Evolutionary conservation across 345 rosid species (phyloP), one percentile per base, ranked within the genome.

Genomic region (Pistacia atlantica): DNA sequence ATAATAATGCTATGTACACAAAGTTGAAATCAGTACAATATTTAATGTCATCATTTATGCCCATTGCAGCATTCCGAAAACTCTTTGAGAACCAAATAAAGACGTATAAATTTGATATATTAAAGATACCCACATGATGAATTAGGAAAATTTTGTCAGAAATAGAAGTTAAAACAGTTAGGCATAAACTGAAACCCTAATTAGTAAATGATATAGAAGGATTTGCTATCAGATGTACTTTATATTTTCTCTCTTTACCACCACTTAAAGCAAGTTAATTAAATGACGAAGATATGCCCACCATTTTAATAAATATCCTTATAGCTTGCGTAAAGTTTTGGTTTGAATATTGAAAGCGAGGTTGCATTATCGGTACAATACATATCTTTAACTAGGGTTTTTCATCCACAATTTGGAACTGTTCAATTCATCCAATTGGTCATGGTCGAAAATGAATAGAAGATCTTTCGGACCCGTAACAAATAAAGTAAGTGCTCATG

Each of bases 391-490:
- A n/a, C 8, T 17, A n/a, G 45, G 45, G 22, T 12, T 52, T 31
- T 69, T 16, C 2, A 64, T 5, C 80, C 80, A 80, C 62, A 46
- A 66, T 20, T 70, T 69, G 8, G 35, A 4, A 45, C 38, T 71
- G 77, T 77, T 48, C 55, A 3, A 49, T 13, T 20, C 14, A 12
- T 56, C 11, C 22, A 70, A 38, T 45, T 20, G 57, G 57, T 60
- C 65, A 67, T 77, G 74, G 10, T 56, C 78, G 3, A 73, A 77
- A 75, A 81, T 64, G 71, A 71, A 20, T 68, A 78, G 80, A 87
- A 78, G 62, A 54, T 65, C 28, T 83, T 81, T 33, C 84, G 74
- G 68, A 75, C 81, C 81, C 80, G 85, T 65, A 83, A 83, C 59
- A 56, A 70, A 74, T 68, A 16, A 33, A 68, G 78, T 60, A 72